Evolutionary conservation across 441 rosid genomes (phyloP), one percentile per base, ranked within the genome.

Genomic region (Mallotus japonicus): DNA sequence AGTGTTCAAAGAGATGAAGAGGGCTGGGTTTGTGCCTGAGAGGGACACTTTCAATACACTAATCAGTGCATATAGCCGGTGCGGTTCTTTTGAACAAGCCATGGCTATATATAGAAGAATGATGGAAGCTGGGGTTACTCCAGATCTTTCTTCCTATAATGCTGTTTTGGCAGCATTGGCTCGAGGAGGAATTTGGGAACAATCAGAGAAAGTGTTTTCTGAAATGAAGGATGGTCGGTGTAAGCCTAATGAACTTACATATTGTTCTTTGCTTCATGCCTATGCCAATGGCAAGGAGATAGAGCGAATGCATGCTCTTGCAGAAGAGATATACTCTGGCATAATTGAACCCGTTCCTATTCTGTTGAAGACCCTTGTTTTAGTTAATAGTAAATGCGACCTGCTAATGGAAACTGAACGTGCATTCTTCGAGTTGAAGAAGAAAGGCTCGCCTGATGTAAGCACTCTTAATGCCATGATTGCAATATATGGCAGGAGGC

Each of bases 1-100:
- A 69, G 96, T 95, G 61, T 92, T 95, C 79, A 89, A 83, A 84
- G 99, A 95, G 84, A 95, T 95, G 99, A 95, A 95, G 86, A 88
- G 97, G 84, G 97, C 94, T 3, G 97, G 99, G 40, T 91, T 95
- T 72, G 79, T 92, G 69, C 93, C 97, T 5, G 96, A 92, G 79
- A 89, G 97, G 76, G 97, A 87, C 75, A 95, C 99, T 64, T 95
- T 89, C 83, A 95, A 92, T 81, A 89, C 97, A 24, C 77, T 95
- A 62, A 92, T 95, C 58, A 87, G 96, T 74, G 94, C 97, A 17
- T 95, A 92, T 81, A 95, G 99, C 70, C 87, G 95, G 6, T 91
- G 97, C 75, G 97, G 94, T 71, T 86, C 87, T 53, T 85, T 90
- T 69, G 96, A 91, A 69, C 97, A 92, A 78, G 97, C 97, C 68